A percentile compares a stretch with the other conserved stretches of the same genome.
Evolutionary conservation across 1,284 basidiomycete species (phyloP).

Genomic region (Tilletia indica): DNA sequence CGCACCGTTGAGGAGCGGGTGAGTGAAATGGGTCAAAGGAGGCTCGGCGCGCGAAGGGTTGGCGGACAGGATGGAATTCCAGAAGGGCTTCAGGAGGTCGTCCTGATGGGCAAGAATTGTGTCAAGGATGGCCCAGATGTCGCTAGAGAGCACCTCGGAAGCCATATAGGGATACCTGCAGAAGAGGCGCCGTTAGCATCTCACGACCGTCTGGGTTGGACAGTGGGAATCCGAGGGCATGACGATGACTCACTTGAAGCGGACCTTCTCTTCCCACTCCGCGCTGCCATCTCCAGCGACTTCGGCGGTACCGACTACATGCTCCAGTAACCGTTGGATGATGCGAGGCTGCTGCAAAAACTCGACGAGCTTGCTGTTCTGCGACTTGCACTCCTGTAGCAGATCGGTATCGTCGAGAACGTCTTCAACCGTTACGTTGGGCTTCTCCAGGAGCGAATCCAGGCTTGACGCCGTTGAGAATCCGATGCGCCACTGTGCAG

Average conservation of each 20-base stretch:
- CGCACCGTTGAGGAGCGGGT: constrained; percentile 41
- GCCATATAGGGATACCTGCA: constrained; percentile 79
- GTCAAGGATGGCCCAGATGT: constrained; percentile 90
- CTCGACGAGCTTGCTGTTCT: constrained; percentile 81
- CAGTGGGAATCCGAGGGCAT: not conserved
- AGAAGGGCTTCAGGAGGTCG: constrained; percentile 66
- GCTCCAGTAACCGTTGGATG: constrained; percentile 73
- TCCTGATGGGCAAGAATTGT: constrained; percentile 74
- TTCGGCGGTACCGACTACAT: constrained; percentile 81
- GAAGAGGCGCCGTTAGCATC: not conserved
- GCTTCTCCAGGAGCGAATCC: constrained; percentile 49
- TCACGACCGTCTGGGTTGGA: not conserved
- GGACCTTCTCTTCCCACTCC: constrained; percentile 53
- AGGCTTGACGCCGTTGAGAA: constrained; percentile 50
- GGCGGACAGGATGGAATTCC: constrained; percentile 83
- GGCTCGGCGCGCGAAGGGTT: constrained; percentile 59
- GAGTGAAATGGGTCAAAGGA: constrained; percentile 48
- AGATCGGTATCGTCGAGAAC: constrained; percentile 92
- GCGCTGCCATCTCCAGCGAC: constrained; percentile 64
- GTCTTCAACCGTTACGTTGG: constrained; percentile 68
- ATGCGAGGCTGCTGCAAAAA: constrained; percentile 79
- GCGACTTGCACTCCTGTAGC: constrained; percentile 89
- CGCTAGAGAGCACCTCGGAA: constrained; percentile 92
- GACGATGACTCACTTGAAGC: constrained; percentile 44
- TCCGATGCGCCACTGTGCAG: constrained; percentile 50